Conservation (phyloP, 148 eudicot species). For the Rhododendron ferrugineum region DNA sequence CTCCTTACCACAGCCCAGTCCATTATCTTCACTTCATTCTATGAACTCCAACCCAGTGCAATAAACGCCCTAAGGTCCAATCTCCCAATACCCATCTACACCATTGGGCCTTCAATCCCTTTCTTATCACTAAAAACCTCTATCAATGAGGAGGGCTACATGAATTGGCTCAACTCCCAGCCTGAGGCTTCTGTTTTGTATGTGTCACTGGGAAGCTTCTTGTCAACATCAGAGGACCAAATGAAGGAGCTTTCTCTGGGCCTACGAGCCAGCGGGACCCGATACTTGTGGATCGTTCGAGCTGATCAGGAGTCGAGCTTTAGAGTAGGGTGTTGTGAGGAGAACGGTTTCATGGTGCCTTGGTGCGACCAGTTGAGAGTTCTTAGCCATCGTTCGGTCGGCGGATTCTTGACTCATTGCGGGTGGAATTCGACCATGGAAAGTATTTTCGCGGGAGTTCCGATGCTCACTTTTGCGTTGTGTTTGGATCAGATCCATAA, state of each 20-base stretch:
- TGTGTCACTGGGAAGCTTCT: not conserved
- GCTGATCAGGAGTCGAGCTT: not conserved
- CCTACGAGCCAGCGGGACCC: not conserved
- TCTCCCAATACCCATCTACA: not conserved
- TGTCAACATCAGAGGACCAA: not conserved
- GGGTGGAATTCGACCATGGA: not conserved
- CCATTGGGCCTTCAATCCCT: slow-evolving; percentile 9
- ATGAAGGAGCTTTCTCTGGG: not conserved
- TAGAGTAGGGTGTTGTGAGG: not conserved
- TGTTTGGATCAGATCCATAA: not conserved
- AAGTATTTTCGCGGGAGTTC: not conserved
- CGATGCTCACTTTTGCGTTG: not conserved
- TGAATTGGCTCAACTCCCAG: slow-evolving; percentile 6
- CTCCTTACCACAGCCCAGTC: not conserved
- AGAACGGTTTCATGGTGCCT: not conserved
- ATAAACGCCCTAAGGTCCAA: not conserved
- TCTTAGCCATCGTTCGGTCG: not conserved
- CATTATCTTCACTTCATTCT: slow-evolving; percentile 11
- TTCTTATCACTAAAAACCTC: not conserved
- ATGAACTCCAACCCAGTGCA: slow-evolving; percentile 8
- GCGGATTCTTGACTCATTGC: not conserved
- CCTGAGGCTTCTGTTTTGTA: not conserved
- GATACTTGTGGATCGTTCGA: not conserved
- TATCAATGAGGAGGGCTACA: not conserved
- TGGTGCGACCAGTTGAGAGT: not conserved